A percentile compares a stretch with the other conserved stretches of the same genome.
Conservation (phyloP, 1,139 yeast genomes). For the Yamadazyma dendronema region DNA sequence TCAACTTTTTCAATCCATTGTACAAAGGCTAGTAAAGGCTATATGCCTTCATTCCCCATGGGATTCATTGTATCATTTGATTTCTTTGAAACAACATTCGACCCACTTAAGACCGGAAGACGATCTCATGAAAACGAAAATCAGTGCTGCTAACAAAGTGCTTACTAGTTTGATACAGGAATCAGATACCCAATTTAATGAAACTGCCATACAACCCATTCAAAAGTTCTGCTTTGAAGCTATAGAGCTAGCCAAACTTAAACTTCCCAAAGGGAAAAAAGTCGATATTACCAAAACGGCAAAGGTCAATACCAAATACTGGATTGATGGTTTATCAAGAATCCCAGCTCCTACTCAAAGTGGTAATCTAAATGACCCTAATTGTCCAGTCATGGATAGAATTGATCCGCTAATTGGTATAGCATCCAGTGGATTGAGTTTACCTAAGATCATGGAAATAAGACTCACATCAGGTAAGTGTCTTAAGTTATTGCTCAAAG, state of each 20-base stretch:
- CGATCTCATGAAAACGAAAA: conserved; percentile 43
- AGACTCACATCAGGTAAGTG: conserved; percentile 53
- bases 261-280: conserved; percentile 32
- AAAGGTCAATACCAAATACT: conserved; percentile 56
- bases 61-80: conserved; percentile 70
- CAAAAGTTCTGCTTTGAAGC: conserved; percentile 51
- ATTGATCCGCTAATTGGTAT: conserved; percentile 50
- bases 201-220: conserved; percentile 19
- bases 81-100: conserved; percentile 54
- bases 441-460: conserved; percentile 74
- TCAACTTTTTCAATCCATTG: conserved; percentile 52
- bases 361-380: conserved; percentile 36
- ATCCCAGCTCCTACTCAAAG: conserved; percentile 71
- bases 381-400: conserved; percentile 46
- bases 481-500: conserved; percentile 67
- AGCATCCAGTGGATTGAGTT: conserved; percentile 80
- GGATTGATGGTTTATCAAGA: conserved; percentile 36
- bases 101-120: conserved; percentile 25
- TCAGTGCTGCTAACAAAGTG: conserved; percentile 49
- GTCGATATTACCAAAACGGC: conserved; percentile 36
- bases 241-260: conserved; percentile 50
- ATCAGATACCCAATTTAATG: conserved; percentile 14
- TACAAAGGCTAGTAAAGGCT: conserved; percentile 49
- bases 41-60: conserved; percentile 68
- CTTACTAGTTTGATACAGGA: conserved; percentile 27